Conservation (phyloP, 2,329 filamentous ascomycete species). For the Conoideocrella luteorostrata region DNA sequence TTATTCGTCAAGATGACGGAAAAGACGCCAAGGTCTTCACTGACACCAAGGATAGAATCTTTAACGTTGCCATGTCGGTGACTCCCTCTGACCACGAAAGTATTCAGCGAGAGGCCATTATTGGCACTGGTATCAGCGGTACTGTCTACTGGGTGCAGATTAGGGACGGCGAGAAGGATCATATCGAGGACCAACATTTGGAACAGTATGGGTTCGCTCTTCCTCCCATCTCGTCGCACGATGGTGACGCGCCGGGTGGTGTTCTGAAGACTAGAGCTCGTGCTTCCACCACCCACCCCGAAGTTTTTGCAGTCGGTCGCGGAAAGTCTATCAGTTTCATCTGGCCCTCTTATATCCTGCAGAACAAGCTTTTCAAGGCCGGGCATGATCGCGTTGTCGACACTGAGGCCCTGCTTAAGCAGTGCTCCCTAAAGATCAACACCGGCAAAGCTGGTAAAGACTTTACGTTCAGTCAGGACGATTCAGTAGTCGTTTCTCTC, state of each 20-base stretch:
- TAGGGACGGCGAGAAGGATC: conserved; percentile 68
- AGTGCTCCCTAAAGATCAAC: conserved; percentile 87
- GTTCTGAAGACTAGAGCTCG: conserved; percentile 94
- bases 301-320: conserved; percentile 91
- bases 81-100: conserved; percentile 50
- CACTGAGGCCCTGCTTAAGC: conserved; percentile 78
- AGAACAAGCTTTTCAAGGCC: conserved; percentile 57
- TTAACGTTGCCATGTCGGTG: conserved; percentile 82
- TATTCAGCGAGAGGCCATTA: conserved; percentile 68
- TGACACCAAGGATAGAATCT: conserved; percentile 85
- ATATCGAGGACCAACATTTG: conserved; percentile 69
- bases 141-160: conserved; percentile 94
- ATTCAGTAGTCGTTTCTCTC: conserved; percentile 86
- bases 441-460: conserved; percentile 98
- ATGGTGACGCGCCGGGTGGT: conserved; percentile 85
- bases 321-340: conserved; percentile 95
- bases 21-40: conserved; percentile 88
- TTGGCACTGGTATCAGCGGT: conserved; percentile 90
- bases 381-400: conserved; percentile 67
- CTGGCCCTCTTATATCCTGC: conserved; percentile 58
- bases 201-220: conserved; percentile 85
- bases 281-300: conserved; percentile 79
- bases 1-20: conserved; percentile 92
- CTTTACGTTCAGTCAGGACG: conserved; percentile 95
- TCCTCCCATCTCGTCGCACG: conserved; percentile 76